phyloP scores from a whole-genome alignment of 805 yeast species.

The Metschnikowia peoriensis region DNA sequence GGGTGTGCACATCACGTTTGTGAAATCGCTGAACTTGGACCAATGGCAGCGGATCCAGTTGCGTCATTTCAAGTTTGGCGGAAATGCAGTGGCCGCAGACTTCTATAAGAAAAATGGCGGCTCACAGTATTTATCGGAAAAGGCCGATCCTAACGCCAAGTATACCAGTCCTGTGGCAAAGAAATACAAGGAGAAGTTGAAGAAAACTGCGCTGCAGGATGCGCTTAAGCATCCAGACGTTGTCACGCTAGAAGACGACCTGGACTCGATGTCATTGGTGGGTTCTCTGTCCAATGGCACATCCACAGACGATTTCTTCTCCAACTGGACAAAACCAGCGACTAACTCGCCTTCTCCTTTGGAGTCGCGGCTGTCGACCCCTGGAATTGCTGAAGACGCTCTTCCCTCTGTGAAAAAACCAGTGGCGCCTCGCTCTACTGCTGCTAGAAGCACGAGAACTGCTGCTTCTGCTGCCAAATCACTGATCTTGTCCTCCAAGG shows the following conservation, averaged over 20 bases:
- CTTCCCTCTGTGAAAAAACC: slow-evolving; percentile 12
- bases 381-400: slow-evolving; percentile 38
- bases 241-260: slow-evolving; percentile 84
- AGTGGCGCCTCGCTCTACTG: slow-evolving; percentile 24
- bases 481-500: slow-evolving; percentile 45
- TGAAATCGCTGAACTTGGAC: slow-evolving; percentile 86
- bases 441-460: slow-evolving; percentile 27
- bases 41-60: slow-evolving; percentile 91
- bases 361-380: slow-evolving; percentile 45
- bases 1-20: slow-evolving; percentile 96
- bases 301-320: slow-evolving; percentile 81
- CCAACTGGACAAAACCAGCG: slow-evolving; percentile 85
- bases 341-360: slow-evolving; percentile 52
- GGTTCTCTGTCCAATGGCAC: slow-evolving; percentile 36
- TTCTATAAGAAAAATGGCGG: slow-evolving; percentile 87
- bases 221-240: slow-evolving; percentile 68
- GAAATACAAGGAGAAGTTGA: slow-evolving; percentile 77
- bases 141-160: slow-evolving; percentile 66
- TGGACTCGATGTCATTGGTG: slow-evolving; percentile 44
- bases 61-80: slow-evolving; percentile 91
- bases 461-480: slow-evolving; percentile 29
- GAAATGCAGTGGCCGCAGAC: slow-evolving; percentile 82
- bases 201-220: slow-evolving; percentile 65
- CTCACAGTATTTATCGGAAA: slow-evolving; percentile 54
- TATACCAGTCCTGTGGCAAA: slow-evolving; percentile 80